Base-by-base conservation (phyloP, 371 early-diverging fungal genomes). In the Mortierella sp. region DNA sequence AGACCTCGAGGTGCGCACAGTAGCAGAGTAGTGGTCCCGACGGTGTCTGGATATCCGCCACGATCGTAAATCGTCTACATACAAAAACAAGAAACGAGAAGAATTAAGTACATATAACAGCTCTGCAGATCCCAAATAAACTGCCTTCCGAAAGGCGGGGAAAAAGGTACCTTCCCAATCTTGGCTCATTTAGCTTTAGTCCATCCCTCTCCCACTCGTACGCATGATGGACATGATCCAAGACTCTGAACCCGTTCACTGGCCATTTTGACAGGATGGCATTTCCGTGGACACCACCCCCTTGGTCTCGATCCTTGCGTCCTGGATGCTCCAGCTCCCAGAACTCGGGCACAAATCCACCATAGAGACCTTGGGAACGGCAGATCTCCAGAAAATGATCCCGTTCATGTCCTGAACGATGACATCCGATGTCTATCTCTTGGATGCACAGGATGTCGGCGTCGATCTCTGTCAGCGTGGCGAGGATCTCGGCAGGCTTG, bases 241-340 rank as follows among this genome's bases (percentile, higher is more conserved):
- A 47, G 4, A 84, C 86, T 19, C 88, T 70, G 51, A 89, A 86
- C 4, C 80, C 80, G 55, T 67, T 68, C 64, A 94, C 73, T 53
- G 90, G 89, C 66, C 86, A 85, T 59, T 84, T 89, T 5, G 90
- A 86, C 43, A 90, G 73, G n/a, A 94, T 90, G 0, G 94, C 93
- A 71, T 94, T 94, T 4, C 93, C 94, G 72, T 94, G 94, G 3
- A 92, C 72, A 3, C 94, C 94, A 11, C 94, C 93, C 23, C 94
- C 94, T 82, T 84, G 75, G 61, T 87, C 82, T 21, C 83, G 68
- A 59, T 76, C 61, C 6, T 62, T 71, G 34, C 94, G 81, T 6
- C 82, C 62, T 0, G 89, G 85, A 51, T 85, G 86, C 26, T 85
- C 87, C 26, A 93, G 63, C 70, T 94, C 94, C 47, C 82, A 70